These are phyloP conservation scores for Pyrenophora teres DNA, from an alignment of 2,329 filamentous ascomycete genomes.

Conservation along the genomic window DNA sequence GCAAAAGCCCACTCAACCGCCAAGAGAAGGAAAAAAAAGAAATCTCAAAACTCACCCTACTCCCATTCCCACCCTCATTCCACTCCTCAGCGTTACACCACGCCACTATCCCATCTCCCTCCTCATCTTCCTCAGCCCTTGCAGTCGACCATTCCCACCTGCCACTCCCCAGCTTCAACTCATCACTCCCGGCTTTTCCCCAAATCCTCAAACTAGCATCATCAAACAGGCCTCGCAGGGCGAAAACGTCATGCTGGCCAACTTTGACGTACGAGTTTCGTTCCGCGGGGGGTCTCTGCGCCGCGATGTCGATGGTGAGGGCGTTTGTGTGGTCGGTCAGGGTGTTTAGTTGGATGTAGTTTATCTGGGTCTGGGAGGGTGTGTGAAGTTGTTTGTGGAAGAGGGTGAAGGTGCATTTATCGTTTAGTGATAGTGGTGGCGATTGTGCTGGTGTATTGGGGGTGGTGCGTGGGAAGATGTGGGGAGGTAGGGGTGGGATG, in stretches of 20 bases:
- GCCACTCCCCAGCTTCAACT: slow-evolving; percentile 12
- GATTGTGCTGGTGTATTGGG: not conserved
- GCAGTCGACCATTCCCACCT: slow-evolving; percentile 7
- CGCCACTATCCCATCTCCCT: not conserved
- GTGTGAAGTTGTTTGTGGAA: slow-evolving; percentile 19
- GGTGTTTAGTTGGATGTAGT: slow-evolving; percentile 23
- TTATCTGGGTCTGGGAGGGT: not conserved
- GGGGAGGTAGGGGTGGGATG: slow-evolving; percentile 2
- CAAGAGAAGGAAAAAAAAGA: too few species aligned
- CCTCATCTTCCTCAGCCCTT: not conserved
- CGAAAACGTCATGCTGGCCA: slow-evolving; percentile 4
- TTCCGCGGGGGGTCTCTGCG: slow-evolving; percentile 8
- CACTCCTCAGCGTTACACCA: slow-evolving; percentile 15
- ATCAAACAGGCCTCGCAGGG: slow-evolving; percentile 19
- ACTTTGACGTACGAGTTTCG: slow-evolving; percentile 21
- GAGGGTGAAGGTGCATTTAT: slow-evolving; percentile 25
- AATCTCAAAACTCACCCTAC: slow-evolving; percentile 17
- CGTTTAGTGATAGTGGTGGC: not conserved
- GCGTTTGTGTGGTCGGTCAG: slow-evolving; percentile 18
- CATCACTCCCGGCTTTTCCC: slow-evolving; percentile 6
- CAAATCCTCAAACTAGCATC: slow-evolving; percentile 11
- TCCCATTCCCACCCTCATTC: slow-evolving; percentile 5
- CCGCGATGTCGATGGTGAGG: slow-evolving; percentile 19
- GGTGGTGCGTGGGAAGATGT: slow-evolving; percentile 5
- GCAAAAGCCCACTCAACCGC: too few species aligned